Evolutionary conservation across 2,329 filamentous ascomycete genomes (phyloP), one percentile per base, ranked within the genome.

Genomic region (Sarocladium kiliense): DNA sequence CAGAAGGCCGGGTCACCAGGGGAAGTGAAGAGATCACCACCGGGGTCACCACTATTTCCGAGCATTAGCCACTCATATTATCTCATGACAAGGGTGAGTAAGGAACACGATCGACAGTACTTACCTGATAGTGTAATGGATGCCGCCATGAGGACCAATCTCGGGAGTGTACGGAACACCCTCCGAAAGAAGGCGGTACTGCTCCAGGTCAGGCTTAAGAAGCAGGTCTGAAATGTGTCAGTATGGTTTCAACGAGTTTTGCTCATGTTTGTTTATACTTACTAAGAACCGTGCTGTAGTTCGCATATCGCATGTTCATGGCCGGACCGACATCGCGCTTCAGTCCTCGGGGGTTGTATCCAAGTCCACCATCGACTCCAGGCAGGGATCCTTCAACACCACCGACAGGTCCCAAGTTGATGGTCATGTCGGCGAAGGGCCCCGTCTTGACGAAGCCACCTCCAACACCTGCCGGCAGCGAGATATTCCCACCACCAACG

Each of bases 391-490:
- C 62, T 14, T 55, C 45, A 9, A 65, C 49, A 16, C 61, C 62
- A 21, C 59, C 59, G 18, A 67, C 62, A 10, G 69, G 68, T 3
- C 69, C 70, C 19, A 73, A 59, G 55, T 68, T 68, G 47, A 72
- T 62, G 0, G 62, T 65, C 59, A 68, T 65, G 58, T 69, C 69
- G n/a, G 63, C 64, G 2, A 80, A 70, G 0, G 78, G 77, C 0
- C 77, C 77, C 2, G 66, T 71, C 9, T 62, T 66, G 1, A 82
- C 68, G 61, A 73, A 81, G 6, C 79, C 79, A 45, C 80, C 79
- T n/a, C 80, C 80, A 0, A 67, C 66, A 21, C 77, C 79, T 0
- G 56, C 55, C 1, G 60, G 58, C 10, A 61, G 54, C 19, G 58
- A 54, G 2, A 63, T 60, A 36, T 57, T 49, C 10, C 56, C 60